Conservation (phyloP, 768 basidiomycete species). For the Stropharia rugosoannulata region DNA sequence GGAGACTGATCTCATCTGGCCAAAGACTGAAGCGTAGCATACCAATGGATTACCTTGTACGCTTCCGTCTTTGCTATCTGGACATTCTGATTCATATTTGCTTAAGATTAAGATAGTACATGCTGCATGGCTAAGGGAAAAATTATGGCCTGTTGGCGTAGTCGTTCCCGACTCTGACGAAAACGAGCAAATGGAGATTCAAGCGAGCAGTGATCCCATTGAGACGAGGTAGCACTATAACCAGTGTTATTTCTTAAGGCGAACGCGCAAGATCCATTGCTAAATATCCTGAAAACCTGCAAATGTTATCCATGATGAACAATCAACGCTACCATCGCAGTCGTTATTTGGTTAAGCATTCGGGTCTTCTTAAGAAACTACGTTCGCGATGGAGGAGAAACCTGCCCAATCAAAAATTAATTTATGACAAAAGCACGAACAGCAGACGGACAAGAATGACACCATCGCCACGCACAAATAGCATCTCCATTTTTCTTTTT, state of each 20-base stretch:
- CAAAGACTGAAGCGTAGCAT: constrained; percentile 54
- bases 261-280: too few relatives aligned
- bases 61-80: constrained; percentile 24
- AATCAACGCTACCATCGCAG: background rate
- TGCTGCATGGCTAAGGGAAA: constrained; percentile 73
- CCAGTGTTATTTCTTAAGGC: background rate
- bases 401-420: constrained; percentile 37
- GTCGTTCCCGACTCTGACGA: constrained; percentile 62
- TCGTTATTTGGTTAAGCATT: background rate
- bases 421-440: constrained; percentile 7
- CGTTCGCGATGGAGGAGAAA: constrained; percentile 78
- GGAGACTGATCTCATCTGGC: constrained; percentile 62
- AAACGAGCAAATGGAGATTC: constrained; percentile 25
- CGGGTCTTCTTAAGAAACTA: constrained; percentile 30
- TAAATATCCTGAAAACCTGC: too few relatives aligned
- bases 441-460: constrained; percentile 79
- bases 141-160: constrained; percentile 71
- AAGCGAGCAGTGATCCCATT: background rate
- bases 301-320: background rate
- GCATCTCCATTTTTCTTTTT: constrained; percentile 95
- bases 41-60: constrained; percentile 64
- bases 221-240: background rate
- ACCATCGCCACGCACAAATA: constrained; percentile 96
- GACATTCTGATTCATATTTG: constrained; percentile 14
- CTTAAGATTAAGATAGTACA: constrained; percentile 70